Percentiles rank a stretch among this genome's conserved stretches.
Evolutionary conservation across 2,329 filamentous ascomycete genomes (phyloP).

Genomic region (Boeremia exigua): DNA sequence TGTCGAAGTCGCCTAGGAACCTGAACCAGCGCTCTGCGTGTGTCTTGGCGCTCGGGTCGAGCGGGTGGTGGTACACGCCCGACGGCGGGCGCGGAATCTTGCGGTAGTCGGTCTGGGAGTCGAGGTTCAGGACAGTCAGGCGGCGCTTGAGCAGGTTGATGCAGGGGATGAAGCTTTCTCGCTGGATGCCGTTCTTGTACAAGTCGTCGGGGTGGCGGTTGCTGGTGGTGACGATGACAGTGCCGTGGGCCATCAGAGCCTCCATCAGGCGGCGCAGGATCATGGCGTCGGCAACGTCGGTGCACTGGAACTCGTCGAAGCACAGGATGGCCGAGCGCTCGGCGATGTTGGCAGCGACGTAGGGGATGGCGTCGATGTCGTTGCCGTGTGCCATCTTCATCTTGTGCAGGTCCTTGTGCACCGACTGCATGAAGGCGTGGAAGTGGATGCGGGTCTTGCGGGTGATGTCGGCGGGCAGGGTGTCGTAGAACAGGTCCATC

Average conservation of each 20-base stretch:
- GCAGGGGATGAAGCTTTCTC: slow-evolving; percentile 92
- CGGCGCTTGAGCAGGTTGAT: slow-evolving; percentile 88
- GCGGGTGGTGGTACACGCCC: slow-evolving; percentile 89
- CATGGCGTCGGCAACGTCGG: slow-evolving; percentile 98
- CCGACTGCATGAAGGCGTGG: slow-evolving; percentile 99
- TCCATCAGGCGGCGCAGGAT: slow-evolving; percentile 89
- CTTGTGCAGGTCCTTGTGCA: slow-evolving; percentile 87
- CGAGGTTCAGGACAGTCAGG: slow-evolving; percentile 89
- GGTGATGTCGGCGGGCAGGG: slow-evolving; percentile 77
- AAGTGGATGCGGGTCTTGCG: slow-evolving; percentile 95
- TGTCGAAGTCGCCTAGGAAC: slow-evolving; percentile 84
- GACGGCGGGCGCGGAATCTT: slow-evolving; percentile 93
- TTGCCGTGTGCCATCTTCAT: slow-evolving; percentile 89
- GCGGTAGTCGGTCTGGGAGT: slow-evolving; percentile 95
- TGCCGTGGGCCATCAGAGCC: slow-evolving; percentile 92
- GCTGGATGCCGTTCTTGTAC: slow-evolving; percentile 97
- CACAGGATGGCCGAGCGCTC: slow-evolving; percentile 84
- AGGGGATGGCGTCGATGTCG: slow-evolving; percentile 88
- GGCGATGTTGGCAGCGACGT: slow-evolving; percentile 93
- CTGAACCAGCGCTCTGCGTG: slow-evolving; percentile 96
- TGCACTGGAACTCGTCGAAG: slow-evolving; percentile 99
- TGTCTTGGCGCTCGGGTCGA: slow-evolving; percentile 75
- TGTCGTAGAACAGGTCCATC: slow-evolving; percentile 98
- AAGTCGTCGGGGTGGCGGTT: slow-evolving; percentile 96
- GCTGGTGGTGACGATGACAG: slow-evolving; percentile 92